Conservation (phyloP, 768 basidiomycete species). For the Epithele typhae region DNA sequence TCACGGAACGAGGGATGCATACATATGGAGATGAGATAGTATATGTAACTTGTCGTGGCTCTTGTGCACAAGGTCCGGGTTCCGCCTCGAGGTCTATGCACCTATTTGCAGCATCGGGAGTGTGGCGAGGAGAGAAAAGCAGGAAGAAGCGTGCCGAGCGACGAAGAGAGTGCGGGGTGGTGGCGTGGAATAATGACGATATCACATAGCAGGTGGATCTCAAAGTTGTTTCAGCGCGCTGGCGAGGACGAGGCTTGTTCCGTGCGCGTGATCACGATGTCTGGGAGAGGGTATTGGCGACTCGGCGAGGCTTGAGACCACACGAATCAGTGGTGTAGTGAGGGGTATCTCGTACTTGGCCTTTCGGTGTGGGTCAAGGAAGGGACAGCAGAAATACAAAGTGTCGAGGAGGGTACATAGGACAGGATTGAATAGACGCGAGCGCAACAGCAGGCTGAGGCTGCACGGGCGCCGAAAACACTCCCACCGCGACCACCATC, state of each 20-base stretch:
- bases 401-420: no score
- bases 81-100: conserved; percentile 63
- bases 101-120: conserved; percentile 76
- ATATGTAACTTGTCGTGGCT: conserved; percentile 90
- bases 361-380: no score
- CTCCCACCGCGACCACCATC: no score
- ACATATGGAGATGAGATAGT: conserved; percentile 86
- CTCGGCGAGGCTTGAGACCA: no score
- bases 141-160: conserved; percentile 73
- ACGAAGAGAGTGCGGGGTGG: conserved; percentile 67
- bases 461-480: no score
- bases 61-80: conserved; percentile 83
- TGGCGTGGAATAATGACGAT: conserved; percentile 80
- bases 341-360: no score
- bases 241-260: conserved; percentile 79
- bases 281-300: conserved; percentile 56
- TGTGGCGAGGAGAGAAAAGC: conserved; percentile 62
- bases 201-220: conserved; percentile 90
- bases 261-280: conserved; percentile 68
- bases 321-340: no score
- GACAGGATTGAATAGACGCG: no score
- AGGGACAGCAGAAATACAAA: no score
- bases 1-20: conserved; percentile 93
- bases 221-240: conserved; percentile 82
- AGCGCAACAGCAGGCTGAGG: no score